These are phyloP conservation scores for Calonectria leucothoes DNA, from an alignment of 2,329 filamentous ascomycete genomes.

Conservation along the genomic window DNA sequence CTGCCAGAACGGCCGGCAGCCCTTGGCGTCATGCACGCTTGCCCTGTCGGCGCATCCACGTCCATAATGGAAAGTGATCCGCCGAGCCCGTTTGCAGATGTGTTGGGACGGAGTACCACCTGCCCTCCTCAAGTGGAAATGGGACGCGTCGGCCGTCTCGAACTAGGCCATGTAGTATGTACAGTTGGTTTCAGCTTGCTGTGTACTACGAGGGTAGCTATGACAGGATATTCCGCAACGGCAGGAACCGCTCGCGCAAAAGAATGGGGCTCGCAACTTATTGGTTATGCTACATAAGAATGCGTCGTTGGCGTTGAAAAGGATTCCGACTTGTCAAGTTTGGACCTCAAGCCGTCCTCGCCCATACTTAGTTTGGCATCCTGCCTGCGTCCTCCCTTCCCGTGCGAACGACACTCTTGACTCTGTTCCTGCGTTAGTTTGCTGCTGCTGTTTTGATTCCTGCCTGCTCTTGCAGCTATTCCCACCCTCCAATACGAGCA, in stretches of 20 bases:
- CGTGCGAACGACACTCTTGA: not conserved
- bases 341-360: not conserved
- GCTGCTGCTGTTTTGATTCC: not conserved
- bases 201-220: not conserved
- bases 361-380: not conserved
- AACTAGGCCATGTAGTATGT: not conserved
- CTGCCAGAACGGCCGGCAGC: not conserved
- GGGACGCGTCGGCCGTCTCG: not conserved
- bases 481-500: constrained; percentile 19
- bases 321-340: not conserved
- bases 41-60: not conserved
- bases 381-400: not conserved
- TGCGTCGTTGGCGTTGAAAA: constrained; percentile 2
- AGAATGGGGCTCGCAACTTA: not conserved
- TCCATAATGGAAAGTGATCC: constrained; percentile 14
- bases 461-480: not conserved
- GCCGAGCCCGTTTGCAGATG: not conserved
- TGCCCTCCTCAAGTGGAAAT: not conserved
- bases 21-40: constrained; percentile 7
- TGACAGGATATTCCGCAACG: not conserved
- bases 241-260: not conserved
- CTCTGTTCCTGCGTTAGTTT: not conserved
- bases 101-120: not conserved
- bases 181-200: not conserved
- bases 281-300: not conserved